These are phyloP conservation scores for Lipomyces anomalus DNA, from an alignment of 805 yeast genomes.

Conservation along the genomic window DNA sequence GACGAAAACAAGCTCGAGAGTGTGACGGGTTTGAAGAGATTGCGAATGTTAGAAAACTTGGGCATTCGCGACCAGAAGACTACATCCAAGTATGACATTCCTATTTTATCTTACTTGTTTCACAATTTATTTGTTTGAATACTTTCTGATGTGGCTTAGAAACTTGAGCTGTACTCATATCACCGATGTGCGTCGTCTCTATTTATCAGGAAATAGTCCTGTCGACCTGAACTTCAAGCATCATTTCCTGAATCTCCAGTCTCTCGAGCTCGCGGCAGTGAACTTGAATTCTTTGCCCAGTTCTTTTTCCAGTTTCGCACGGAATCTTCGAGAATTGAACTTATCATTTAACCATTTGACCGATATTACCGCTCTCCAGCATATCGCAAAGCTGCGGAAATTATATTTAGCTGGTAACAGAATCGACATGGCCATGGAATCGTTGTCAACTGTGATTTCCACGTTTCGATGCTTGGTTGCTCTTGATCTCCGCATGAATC, in stretches of 20 bases:
- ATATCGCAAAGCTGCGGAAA: constrained; percentile 28
- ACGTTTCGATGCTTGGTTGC: constrained; percentile 21
- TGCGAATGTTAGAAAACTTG: constrained; percentile 39
- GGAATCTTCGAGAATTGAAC: constrained; percentile 34
- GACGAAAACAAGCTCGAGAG: constrained; percentile 29
- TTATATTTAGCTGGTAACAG: constrained; percentile 30
- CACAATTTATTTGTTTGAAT: not conserved
- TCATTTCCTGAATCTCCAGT: constrained; percentile 31
- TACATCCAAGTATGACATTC: constrained; percentile 1
- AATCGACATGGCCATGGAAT: constrained; percentile 19
- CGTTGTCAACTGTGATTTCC: constrained; percentile 22
- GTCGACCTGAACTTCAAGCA: constrained; percentile 19
- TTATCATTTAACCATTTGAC: constrained; percentile 29
- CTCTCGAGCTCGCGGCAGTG: constrained; percentile 30
- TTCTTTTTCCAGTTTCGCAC: constrained; percentile 24
- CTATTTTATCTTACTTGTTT: not conserved
- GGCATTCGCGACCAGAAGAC: constrained; percentile 29
- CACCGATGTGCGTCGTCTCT: constrained; percentile 34
- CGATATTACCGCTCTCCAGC: constrained; percentile 27
- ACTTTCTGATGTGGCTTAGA: not conserved
- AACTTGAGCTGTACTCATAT: constrained; percentile 16
- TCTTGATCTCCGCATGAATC: constrained; percentile 32
- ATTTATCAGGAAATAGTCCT: constrained; percentile 37
- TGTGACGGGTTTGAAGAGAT: constrained; percentile 32
- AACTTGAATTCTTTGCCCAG: constrained; percentile 27